Percentiles rank a stretch among this genome's conserved stretches.
Conservation (phyloP, 495 filamentous ascomycete species). For the Terfezia boudieri region DNA sequence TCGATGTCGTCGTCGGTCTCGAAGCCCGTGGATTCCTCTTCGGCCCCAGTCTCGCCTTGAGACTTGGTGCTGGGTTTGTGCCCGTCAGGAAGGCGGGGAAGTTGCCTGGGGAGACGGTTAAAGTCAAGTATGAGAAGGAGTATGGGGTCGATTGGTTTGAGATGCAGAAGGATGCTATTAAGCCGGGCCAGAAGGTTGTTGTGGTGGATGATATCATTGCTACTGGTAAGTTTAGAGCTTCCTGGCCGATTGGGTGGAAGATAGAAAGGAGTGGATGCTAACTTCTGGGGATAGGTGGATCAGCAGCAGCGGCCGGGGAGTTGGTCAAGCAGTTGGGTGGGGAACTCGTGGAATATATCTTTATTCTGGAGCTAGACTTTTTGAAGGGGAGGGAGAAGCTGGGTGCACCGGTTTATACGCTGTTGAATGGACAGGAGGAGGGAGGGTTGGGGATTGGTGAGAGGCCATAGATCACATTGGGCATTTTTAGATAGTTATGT, state of each 20-base stretch:
- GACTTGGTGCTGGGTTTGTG: constrained; percentile 71
- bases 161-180: constrained; percentile 70
- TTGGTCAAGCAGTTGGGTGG: constrained; percentile 72
- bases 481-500: too few relatives aligned
- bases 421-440: constrained; percentile 30
- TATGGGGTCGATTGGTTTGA: constrained; percentile 94
- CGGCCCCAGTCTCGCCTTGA: constrained; percentile 70
- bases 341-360: constrained; percentile 66
- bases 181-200: constrained; percentile 69
- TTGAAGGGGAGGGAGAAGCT: constrained; percentile 82
- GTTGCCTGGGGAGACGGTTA: constrained; percentile 69
- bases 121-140: constrained; percentile 76
- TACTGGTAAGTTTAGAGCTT: constrained; percentile 32
- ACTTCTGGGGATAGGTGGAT: constrained; percentile 28
- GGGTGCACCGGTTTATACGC: constrained; percentile 60
- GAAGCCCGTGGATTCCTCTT: constrained; percentile 93
- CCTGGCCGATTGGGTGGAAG: background rate
- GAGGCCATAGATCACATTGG: background rate
- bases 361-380: constrained; percentile 91
- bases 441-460: background rate
- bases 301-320: constrained; percentile 64
- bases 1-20: constrained; percentile 80
- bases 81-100: constrained; percentile 93
- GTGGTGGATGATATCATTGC: constrained; percentile 97
- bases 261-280: background rate